Evolutionary conservation across 1,139 yeast genomes (phyloP).

Genomic region (Hemisphaericaspora lyxosophila): DNA sequence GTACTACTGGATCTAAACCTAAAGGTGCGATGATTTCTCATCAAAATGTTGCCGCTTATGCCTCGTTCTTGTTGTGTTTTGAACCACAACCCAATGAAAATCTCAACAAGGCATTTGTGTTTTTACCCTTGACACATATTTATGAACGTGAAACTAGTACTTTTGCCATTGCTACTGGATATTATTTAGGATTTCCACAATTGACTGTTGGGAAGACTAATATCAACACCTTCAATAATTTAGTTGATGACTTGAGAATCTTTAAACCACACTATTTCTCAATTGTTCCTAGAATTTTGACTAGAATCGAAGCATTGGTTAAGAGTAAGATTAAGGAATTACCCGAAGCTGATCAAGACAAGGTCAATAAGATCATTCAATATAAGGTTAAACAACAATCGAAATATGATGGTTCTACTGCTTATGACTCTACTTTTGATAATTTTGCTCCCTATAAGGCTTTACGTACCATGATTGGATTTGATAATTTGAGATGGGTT

Average conservation of each 20-base stretch:
- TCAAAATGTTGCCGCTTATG: conserved; percentile 46
- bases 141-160: conserved; percentile 35
- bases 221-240: conserved; percentile 15
- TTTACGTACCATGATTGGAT: conserved; percentile 30
- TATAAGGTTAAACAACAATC: conserved; percentile 28
- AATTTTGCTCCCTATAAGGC: conserved; percentile 23
- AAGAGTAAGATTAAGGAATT: conserved; percentile 31
- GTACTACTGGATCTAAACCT: conserved; percentile 65
- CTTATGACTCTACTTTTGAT: conserved; percentile 24
- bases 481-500: conserved; percentile 25
- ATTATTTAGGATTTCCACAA: conserved; percentile 44
- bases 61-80: conserved; percentile 22
- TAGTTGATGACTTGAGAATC: conserved; percentile 29
- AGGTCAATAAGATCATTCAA: conserved; percentile 20
- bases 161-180: conserved; percentile 34
- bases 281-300: conserved; percentile 34
- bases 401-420: conserved; percentile 26
- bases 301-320: conserved; percentile 38
- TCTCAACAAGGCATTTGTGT: conserved; percentile 23
- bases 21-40: conserved; percentile 67
- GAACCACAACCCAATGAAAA: conserved; percentile 16
- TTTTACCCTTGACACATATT: conserved; percentile 39
- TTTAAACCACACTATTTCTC: conserved; percentile 35
- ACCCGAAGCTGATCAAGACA: conserved; percentile 17
- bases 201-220: conserved; percentile 17